These are phyloP conservation scores for Populus nigra DNA, from an alignment of 345 rosid species.

Conservation along the genomic window DNA sequence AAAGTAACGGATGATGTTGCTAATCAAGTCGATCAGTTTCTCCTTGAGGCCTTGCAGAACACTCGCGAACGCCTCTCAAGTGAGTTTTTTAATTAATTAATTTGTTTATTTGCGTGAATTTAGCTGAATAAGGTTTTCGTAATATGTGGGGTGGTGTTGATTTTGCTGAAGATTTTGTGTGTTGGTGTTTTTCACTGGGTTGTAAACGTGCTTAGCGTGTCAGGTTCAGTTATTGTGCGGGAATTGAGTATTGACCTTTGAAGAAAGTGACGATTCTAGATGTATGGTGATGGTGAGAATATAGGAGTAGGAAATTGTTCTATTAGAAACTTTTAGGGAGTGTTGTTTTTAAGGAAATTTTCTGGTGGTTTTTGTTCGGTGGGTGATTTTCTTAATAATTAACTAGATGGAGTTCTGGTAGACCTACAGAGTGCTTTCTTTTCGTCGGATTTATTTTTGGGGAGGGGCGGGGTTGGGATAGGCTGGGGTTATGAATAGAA, in stretches of 20 bases:
- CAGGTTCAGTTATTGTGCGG: background rate
- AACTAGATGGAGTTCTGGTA: too few species aligned
- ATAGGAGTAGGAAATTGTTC: background rate
- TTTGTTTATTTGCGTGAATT: background rate
- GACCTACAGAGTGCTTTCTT: background rate
- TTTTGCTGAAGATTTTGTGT: background rate
- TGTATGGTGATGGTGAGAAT: background rate
- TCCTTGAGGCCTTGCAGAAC: constrained; percentile 70
- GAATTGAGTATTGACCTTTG: background rate
- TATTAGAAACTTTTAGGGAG: background rate
- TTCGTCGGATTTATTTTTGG: background rate
- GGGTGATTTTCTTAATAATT: background rate
- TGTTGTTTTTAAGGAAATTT: background rate
- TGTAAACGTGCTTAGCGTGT: background rate
- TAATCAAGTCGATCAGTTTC: constrained; percentile 71
- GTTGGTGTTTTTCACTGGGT: background rate
- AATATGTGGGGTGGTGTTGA: background rate
- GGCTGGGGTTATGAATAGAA: background rate
- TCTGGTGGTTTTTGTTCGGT: background rate
- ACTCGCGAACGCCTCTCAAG: constrained; percentile 80
- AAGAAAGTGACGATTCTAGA: background rate
- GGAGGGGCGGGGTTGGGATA: background rate
- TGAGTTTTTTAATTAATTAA: constrained; percentile 21
- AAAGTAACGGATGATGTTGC: constrained; percentile 38
- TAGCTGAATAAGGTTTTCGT: background rate